Evolutionary conservation across 208 protist species (phyloP).

Genomic region (Herpetomonas tarakana): DNA sequence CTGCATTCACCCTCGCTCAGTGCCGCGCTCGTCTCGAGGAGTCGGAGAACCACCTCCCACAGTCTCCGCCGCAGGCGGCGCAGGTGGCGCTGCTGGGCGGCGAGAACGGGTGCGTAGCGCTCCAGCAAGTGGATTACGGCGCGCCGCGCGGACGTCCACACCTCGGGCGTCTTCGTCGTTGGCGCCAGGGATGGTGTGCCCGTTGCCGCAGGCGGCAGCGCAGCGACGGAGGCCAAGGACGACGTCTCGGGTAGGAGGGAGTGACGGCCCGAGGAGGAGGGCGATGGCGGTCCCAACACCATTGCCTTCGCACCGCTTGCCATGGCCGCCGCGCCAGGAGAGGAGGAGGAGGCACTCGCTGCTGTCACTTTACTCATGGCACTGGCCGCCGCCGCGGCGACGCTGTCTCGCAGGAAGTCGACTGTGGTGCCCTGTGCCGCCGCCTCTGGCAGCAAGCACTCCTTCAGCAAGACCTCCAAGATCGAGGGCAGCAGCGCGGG

Average conservation of each 20-base stretch:
- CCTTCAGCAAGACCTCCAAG: conserved; percentile 27
- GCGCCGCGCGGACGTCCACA: conserved; percentile 3
- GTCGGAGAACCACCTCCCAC: too few relatives aligned
- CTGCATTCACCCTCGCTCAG: too few relatives aligned
- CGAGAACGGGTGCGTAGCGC: conserved; percentile 16
- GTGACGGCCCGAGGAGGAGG: too few relatives aligned
- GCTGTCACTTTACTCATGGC: background rate
- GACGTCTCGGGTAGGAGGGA: too few relatives aligned
- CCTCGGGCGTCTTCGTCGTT: background rate
- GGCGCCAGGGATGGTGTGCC: background rate
- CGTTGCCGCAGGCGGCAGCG: too few relatives aligned
- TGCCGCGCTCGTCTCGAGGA: too few relatives aligned
- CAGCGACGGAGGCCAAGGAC: too few relatives aligned
- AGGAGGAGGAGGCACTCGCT: too few relatives aligned
- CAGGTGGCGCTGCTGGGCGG: background rate
- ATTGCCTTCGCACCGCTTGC: too few relatives aligned
- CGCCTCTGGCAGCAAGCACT: conserved; percentile 4
- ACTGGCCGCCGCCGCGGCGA: background rate
- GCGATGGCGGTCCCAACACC: too few relatives aligned
- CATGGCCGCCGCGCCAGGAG: too few relatives aligned
- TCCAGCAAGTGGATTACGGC: conserved; percentile 15
- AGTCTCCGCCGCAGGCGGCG: background rate
- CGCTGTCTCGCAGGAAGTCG: background rate
- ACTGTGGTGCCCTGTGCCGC: background rate
- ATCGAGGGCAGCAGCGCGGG: conserved; percentile 23